A percentile compares a stretch with the other conserved stretches of the same genome.
phyloP scores from a whole-genome alignment of 192 early-diverging fungal genomes.

The Piromyces finnis region DNA sequence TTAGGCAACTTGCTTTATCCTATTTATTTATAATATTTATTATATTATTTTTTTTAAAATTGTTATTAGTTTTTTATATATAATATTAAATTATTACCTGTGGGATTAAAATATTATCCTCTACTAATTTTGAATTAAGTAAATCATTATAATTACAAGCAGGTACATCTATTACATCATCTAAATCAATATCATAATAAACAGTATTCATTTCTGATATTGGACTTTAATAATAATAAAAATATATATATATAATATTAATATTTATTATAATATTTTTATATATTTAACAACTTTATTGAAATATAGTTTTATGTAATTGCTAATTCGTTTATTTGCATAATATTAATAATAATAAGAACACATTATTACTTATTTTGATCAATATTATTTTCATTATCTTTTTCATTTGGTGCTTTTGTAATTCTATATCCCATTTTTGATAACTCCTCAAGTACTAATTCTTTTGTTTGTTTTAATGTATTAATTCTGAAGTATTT shows the following conservation, averaged over 20 bases:
- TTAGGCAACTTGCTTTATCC: slow-evolving; percentile 26
- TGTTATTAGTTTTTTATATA: neutral
- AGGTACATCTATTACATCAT: slow-evolving; percentile 22
- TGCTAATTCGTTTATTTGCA: too few species aligned
- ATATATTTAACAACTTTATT: too few species aligned
- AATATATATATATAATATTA: too few species aligned
- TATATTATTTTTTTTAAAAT: neutral
- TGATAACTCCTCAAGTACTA: neutral
- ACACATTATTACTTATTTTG: neutral
- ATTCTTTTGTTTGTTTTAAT: neutral
- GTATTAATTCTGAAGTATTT: neutral
- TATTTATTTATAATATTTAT: neutral
- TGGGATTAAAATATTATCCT: slow-evolving; percentile 20
- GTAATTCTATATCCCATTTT: slow-evolving; percentile 4
- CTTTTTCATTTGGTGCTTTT: neutral
- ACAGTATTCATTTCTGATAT: slow-evolving; percentile 1
- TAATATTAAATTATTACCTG: slow-evolving; percentile 5
- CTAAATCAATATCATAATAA: slow-evolving; percentile 23
- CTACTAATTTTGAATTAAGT: slow-evolving; percentile 12
- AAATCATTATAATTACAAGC: slow-evolving; percentile 12
- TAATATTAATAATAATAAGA: too few species aligned
- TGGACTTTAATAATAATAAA: neutral
- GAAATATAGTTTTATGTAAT: too few species aligned
- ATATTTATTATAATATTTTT: too few species aligned
- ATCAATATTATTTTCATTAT: neutral